Evolutionary conservation across 257 asterid species (phyloP), one percentile per base, ranked within the genome.

Genomic region (Anisodus acutangulus): DNA sequence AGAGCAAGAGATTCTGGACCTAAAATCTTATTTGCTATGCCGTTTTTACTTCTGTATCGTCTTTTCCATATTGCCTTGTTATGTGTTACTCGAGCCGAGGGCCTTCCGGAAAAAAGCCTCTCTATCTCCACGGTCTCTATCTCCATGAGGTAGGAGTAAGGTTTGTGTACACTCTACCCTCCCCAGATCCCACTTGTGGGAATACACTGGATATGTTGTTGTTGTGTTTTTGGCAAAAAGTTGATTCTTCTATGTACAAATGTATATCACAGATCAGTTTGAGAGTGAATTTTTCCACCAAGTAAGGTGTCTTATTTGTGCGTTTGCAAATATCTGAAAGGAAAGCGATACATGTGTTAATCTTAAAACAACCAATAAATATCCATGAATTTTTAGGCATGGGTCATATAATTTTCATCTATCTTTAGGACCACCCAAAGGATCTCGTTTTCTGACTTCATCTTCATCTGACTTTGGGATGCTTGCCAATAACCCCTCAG

Each of bases 391-490:
- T 70, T 17, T 70, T 41, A 4, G 79, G 51, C 57, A 2, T 1
- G 55, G 6, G 55, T 43, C 78, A 47, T 41, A 16, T 47, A 70
- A 70, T 43, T 70, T n/a, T 70, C 26, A 43, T 70, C 35, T 45
- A 5, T 70, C 26, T 70, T 17, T 70, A 60, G 67, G 79, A 43
- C 79, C 57, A 4, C 79, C 9, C 55, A 43, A 70, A 0, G 79
- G 55, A 70, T 39, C 55, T 70, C 10, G 9, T 70, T 41, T 70
- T 70, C 79, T 70, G 79, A 64, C 43, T 26, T 64, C 71, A 26
- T 64, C 41, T 3, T 64, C 71, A 64, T 70, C 79, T 70, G 79
- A 41, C 79, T 41, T 19, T 71, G 57, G 80, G 58, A 26, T 45
- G 53, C 80, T 71, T 58, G 62, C 7, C 45, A 76, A 12, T 76